Evolutionary conservation across 2,329 filamentous ascomycete genomes (phyloP), one percentile per base, ranked within the genome.

Genomic region (Elsinoe fawcettii): DNA sequence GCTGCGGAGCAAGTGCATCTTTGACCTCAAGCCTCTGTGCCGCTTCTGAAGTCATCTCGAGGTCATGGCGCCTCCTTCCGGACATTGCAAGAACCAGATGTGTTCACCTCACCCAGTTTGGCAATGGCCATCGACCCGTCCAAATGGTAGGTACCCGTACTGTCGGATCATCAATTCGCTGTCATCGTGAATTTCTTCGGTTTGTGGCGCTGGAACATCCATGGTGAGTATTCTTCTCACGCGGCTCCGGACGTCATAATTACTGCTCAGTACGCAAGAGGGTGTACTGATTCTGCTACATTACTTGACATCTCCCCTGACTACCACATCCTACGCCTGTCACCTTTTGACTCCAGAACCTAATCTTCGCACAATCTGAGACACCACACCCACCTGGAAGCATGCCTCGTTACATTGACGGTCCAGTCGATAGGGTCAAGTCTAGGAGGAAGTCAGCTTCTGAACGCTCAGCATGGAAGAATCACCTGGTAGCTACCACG

Each of bases 401-500:
- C 39, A 34, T 51, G 41, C 41, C 41, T 51, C 46, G 25, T 12
- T 20, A 51, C n/a, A 51, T 51, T n/a, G 41, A 46, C 25, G 41
- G 46, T 7, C 46, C 12, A 32, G 46, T 34, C 11, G 46, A 34
- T 14, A 51, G 27, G 16, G 18, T 34, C 27, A 51, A 51, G 8
- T 8, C 5, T 34, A 18, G 46, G 16, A 27, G 51, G 11, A 54
- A 22, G 18, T 18, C 51, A 41, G 51, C 51, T 8, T 54, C 51
- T 20, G 32, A 54, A 27, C 53, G 53, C 6, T 44, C 53, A 34
- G 34, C 53, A 46, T 55, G 39, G 53, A 55, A 55, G 53, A 55
- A 55, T n/a, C 61, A 63, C 39, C 56, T 60, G 20, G 46, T 63
- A 3, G 61, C 61, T 20, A 58, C 60, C 6, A 53, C 44, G 22